A percentile compares a stretch with the other conserved stretches of the same genome.
Conservation (phyloP, 2,329 filamentous ascomycete genomes). For the Colletotrichum falcatum region DNA sequence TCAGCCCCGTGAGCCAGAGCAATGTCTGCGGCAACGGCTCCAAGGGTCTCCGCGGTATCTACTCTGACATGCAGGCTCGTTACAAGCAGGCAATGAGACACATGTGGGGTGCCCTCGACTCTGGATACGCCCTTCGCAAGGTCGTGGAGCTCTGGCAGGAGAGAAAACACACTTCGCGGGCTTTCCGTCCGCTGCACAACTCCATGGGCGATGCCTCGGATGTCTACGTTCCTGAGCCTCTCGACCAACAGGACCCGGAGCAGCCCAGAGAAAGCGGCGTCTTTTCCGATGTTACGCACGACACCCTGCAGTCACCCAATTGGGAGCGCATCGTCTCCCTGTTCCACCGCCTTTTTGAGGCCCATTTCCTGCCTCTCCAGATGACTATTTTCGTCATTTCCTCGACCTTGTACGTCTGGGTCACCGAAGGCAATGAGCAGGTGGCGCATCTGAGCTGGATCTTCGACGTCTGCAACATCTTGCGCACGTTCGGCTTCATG, state of each 20-base stretch:
- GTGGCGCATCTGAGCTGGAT: constrained; percentile 68
- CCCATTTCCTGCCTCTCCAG: constrained; percentile 78
- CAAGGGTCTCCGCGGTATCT: constrained; percentile 64
- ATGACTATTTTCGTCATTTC: constrained; percentile 73
- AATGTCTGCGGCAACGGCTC: constrained; percentile 73
- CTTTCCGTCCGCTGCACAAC: constrained; percentile 68
- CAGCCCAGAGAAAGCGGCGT: constrained; percentile 61
- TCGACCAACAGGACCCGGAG: constrained; percentile 54
- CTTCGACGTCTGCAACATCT: constrained; percentile 68
- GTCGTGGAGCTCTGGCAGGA: constrained; percentile 68
- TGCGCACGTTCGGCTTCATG: constrained; percentile 72
- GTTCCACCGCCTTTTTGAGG: constrained; percentile 77
- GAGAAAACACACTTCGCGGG: constrained; percentile 66
- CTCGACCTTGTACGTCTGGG: constrained; percentile 69
- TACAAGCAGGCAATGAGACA: constrained; percentile 80
- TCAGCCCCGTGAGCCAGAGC: constrained; percentile 78
- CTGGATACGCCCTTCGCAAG: constrained; percentile 72
- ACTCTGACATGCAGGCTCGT: constrained; percentile 71
- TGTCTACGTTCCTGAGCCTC: constrained; percentile 61
- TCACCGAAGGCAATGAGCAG: constrained; percentile 63
- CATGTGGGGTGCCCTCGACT: constrained; percentile 81
- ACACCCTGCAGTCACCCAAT: constrained; percentile 63
- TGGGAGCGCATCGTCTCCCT: constrained; percentile 69
- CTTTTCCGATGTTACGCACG: constrained; percentile 66
- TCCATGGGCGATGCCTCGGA: constrained; percentile 60